Evolutionary conservation across 371 early-diverging fungal genomes (phyloP).

Genomic region (Scutellospora calospora): DNA sequence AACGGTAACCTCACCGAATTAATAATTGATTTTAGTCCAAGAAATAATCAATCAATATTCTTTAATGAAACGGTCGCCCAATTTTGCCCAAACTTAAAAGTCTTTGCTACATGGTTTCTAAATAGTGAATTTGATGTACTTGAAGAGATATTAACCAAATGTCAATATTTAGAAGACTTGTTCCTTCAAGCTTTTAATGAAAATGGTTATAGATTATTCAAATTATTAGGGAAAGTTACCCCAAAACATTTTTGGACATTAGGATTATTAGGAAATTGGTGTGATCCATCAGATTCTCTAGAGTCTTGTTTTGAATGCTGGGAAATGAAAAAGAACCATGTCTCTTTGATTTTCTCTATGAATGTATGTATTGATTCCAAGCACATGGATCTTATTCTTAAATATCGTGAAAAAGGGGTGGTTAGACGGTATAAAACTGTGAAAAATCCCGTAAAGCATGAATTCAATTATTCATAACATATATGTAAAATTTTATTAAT

Average conservation of each 20-base stretch:
- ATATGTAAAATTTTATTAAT: too few relatives aligned
- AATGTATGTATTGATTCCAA: neutral
- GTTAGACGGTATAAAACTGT: neutral
- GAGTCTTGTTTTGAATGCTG: neutral
- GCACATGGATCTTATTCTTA: neutral
- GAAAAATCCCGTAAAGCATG: too few relatives aligned
- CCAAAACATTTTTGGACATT: conserved; percentile 2
- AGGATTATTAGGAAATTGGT: neutral
- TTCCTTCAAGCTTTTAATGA: neutral
- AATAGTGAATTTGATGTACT: conserved; percentile 6
- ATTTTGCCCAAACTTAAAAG: neutral
- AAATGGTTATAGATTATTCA: neutral
- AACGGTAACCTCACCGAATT: neutral
- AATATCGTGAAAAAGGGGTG: neutral
- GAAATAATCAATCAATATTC: neutral
- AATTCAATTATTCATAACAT: too few relatives aligned
- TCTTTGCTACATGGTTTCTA: conserved; percentile 1
- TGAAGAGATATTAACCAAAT: neutral
- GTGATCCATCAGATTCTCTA: neutral
- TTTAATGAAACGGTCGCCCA: neutral
- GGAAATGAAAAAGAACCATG: neutral
- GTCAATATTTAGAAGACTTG: neutral
- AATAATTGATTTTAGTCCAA: neutral
- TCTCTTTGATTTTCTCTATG: neutral
- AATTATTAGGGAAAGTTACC: neutral